phyloP scores from a whole-genome alignment of 2,329 filamentous ascomycete genomes.

The Amphichorda felina region DNA sequence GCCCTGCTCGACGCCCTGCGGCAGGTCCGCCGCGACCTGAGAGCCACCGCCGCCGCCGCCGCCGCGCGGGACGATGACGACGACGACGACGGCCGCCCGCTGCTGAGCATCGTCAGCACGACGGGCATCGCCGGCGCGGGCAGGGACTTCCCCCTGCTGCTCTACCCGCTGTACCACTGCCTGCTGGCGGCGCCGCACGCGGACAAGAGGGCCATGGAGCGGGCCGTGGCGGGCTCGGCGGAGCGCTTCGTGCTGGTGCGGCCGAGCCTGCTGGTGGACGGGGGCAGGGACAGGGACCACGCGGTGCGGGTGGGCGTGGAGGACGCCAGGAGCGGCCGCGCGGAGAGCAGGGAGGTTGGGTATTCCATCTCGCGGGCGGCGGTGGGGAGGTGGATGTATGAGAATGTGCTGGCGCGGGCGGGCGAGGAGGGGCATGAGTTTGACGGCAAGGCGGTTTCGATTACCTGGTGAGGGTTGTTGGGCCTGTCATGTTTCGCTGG shows the following conservation, averaged over 20 bases:
- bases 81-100: slow-evolving; percentile 13
- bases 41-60: too few relatives aligned
- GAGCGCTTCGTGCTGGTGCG: slow-evolving; percentile 17
- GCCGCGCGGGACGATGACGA: too few relatives aligned
- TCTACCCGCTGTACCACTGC: slow-evolving; percentile 26
- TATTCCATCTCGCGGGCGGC: slow-evolving; percentile 28
- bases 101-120: slow-evolving; percentile 23
- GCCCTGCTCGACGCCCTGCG: slow-evolving; percentile 18
- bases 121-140: slow-evolving; percentile 23
- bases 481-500: neutral
- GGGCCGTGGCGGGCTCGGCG: slow-evolving; percentile 7
- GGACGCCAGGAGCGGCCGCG: slow-evolving; percentile 15
- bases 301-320: slow-evolving; percentile 18
- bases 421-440: slow-evolving; percentile 2
- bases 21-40: slow-evolving; percentile 6
- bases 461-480: slow-evolving; percentile 4
- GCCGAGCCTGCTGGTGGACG: slow-evolving; percentile 17
- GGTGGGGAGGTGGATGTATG: slow-evolving; percentile 27
- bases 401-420: slow-evolving; percentile 19
- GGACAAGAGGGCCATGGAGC: slow-evolving; percentile 32
- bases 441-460: slow-evolving; percentile 4
- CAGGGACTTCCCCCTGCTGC: slow-evolving; percentile 24
- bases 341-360: slow-evolving; percentile 23
- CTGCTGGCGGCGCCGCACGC: slow-evolving; percentile 23
- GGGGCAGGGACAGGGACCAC: slow-evolving; percentile 9